Base-by-base conservation (phyloP, 495 filamentous ascomycete species). In the Parmelia sp. region DNA sequence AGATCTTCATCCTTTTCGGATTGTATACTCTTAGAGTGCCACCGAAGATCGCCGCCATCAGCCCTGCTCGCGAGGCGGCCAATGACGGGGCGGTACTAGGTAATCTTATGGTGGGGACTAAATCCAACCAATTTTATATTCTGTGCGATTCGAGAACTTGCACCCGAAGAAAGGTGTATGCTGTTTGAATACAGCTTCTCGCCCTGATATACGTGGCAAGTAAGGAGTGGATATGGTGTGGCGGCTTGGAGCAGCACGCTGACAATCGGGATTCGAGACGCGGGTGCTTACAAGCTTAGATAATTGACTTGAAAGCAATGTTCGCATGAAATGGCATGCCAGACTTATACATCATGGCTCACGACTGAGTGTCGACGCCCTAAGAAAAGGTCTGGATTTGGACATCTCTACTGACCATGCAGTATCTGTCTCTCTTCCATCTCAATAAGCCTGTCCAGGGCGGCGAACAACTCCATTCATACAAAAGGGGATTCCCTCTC, bases 151-250 rank as follows among this genome's bases (percentile, higher is more conserved):
- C 17, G 15, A 55, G 19, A 10, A 33, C 33, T 0, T 21, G 11
- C 29, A 21, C 9, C 17, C 15, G 9, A 21, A 15, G 11, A 55
- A 33, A 15, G 51, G 2, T 21, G 17, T 6, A 7, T 55, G 29
- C 29, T 55, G 14, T 17, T 55, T 33, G 17, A 33, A 21, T 4
- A 9, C 29, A 33, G 31, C 27, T 33, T 4, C 7, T 9, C 51
- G 51, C 51, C 51, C 29, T 33, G 51, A 33, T 55, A 55, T 55
- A 55, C 51, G 51, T 55, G 51, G 51, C 51, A n/a, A 55, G 29
- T 3, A 29, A 55, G 27, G 25, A 17, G 27, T 53, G 12, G 27
- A 19, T 53, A 12, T 27, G 25, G 14, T n/a, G 19, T 53, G 14
- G 49, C 49, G 3, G 27, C 23, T 23, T 49, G 45, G 8, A 25